phyloP scores from a whole-genome alignment of 768 basidiomycete species.

The Boletus reticulatus region DNA sequence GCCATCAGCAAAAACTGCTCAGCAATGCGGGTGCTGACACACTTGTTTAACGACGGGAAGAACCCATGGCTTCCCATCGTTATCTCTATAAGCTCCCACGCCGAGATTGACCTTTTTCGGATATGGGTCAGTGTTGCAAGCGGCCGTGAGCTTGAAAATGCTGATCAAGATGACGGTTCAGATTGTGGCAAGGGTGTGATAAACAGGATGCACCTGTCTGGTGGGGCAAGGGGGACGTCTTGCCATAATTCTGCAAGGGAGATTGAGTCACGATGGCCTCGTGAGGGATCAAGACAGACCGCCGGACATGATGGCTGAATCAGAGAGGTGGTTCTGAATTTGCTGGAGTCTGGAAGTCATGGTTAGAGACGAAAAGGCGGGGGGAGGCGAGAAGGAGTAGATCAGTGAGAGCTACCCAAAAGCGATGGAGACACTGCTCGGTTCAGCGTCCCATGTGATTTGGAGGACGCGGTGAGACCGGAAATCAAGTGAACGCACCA shows the following conservation, averaged over 20 bases:
- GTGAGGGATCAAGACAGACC: constrained; percentile 39
- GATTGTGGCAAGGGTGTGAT: neutral
- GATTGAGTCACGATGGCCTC: neutral
- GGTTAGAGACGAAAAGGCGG: neutral
- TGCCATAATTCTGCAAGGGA: constrained; percentile 65
- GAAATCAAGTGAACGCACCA: neutral
- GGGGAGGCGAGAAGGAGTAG: neutral
- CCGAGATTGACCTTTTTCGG: constrained; percentile 87
- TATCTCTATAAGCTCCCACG: constrained; percentile 90
- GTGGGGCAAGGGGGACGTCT: constrained; percentile 76
- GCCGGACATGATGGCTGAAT: constrained; percentile 45
- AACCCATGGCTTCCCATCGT: constrained; percentile 86
- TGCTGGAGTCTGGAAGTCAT: constrained; percentile 65
- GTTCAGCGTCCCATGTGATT: constrained; percentile 21
- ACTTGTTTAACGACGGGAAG: constrained; percentile 91
- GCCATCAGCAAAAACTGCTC: neutral
- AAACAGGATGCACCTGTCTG: constrained; percentile 60
- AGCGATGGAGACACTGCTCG: neutral
- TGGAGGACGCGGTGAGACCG: neutral
- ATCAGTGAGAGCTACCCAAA: neutral
- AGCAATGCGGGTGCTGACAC: constrained; percentile 8
- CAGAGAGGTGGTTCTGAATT: constrained; percentile 51
- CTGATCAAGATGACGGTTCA: constrained; percentile 35
- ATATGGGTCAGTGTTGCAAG: constrained; percentile 78
- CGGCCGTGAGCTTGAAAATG: constrained; percentile 88